Conservation (phyloP, 2,329 filamentous ascomycete genomes). For the Exophiala sp. region DNA sequence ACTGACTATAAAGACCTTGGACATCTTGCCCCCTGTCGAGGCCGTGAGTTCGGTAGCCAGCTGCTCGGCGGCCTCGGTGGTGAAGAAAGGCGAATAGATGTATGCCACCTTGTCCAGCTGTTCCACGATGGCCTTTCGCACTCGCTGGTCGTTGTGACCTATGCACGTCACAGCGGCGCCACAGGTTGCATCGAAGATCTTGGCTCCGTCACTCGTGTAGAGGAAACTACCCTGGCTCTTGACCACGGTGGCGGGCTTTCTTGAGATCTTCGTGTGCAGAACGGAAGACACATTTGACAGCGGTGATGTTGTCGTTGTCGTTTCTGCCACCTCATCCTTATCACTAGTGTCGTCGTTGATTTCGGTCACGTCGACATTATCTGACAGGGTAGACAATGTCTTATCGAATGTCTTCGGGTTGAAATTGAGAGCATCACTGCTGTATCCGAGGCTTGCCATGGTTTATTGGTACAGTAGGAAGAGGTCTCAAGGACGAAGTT, state of each 20-base stretch:
- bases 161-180: slow-evolving; percentile 69
- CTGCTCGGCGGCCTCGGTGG: slow-evolving; percentile 52
- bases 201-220: slow-evolving; percentile 51
- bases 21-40: slow-evolving; percentile 52
- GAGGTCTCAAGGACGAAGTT: too few relatives aligned
- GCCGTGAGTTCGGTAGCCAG: slow-evolving; percentile 50
- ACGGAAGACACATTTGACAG: background rate
- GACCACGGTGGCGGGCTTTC: slow-evolving; percentile 33
- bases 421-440: too few relatives aligned
- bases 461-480: too few relatives aligned
- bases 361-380: too few relatives aligned
- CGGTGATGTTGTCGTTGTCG: background rate
- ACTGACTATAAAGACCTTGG: slow-evolving; percentile 54
- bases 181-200: slow-evolving; percentile 69
- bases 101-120: slow-evolving; percentile 61
- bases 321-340: background rate
- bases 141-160: slow-evolving; percentile 62
- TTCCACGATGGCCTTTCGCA: slow-evolving; percentile 56
- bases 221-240: slow-evolving; percentile 51
- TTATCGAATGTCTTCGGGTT: too few relatives aligned
- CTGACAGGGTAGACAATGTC: too few relatives aligned
- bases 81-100: slow-evolving; percentile 58
- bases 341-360: too few relatives aligned
- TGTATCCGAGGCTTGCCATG: too few relatives aligned
- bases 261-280: background rate